Evolutionary conservation across 2,329 filamentous ascomycete genomes (phyloP).

Genomic region (Aspergillus versicolor): DNA sequence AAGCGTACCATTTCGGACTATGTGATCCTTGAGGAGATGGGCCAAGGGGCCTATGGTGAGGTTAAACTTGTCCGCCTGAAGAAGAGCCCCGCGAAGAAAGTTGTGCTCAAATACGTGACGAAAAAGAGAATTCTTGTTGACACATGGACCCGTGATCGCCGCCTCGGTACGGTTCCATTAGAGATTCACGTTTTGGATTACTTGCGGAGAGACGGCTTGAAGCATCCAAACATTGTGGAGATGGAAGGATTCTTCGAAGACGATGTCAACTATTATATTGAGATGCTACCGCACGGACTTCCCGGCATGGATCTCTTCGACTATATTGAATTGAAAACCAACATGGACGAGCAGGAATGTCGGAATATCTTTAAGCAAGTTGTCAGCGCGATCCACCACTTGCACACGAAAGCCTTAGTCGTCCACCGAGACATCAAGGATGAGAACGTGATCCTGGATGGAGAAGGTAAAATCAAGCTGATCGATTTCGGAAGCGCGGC

Average conservation of each 20-base stretch:
- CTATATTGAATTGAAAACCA: conserved; percentile 93
- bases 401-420: conserved; percentile 86
- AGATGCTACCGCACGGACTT: conserved; percentile 89
- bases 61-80: conserved; percentile 92
- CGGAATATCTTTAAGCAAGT: conserved; percentile 95
- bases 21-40: conserved; percentile 94
- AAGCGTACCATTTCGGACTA: conserved; percentile 92
- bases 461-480: conserved; percentile 91
- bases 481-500: conserved; percentile 98
- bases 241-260: conserved; percentile 69
- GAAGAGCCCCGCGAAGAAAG: conserved; percentile 70
- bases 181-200: conserved; percentile 98
- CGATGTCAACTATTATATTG: conserved; percentile 88
- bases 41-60: conserved; percentile 94
- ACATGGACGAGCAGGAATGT: conserved; percentile 94
- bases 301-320: conserved; percentile 99
- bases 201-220: conserved; percentile 69
- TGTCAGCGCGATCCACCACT: conserved; percentile 80
- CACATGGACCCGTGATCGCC: conserved; percentile 93
- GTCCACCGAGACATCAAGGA: conserved; percentile 99
- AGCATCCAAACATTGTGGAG: conserved; percentile 66
- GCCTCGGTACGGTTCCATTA: conserved; percentile 88
- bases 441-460: conserved; percentile 94
- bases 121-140: conserved; percentile 96
- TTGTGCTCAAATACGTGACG: conserved; percentile 96